Evolutionary conservation across 2,329 filamentous ascomycete genomes (phyloP).

Genomic region (Lachnellula subtilissima): DNA sequence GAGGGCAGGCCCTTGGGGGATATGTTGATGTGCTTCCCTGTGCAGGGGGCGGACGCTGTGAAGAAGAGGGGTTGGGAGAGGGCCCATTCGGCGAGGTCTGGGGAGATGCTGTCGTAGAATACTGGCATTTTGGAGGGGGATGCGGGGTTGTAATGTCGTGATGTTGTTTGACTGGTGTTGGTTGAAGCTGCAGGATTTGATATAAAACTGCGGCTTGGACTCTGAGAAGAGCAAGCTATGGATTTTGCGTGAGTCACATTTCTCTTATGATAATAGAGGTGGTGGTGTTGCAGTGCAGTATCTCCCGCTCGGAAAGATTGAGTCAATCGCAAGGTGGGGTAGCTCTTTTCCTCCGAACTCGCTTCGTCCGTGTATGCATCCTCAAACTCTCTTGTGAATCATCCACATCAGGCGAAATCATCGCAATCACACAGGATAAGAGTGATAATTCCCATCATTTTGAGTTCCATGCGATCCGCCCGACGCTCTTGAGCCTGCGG

Average conservation of each 20-base stretch:
- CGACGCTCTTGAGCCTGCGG: neutral
- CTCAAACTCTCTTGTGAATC: neutral
- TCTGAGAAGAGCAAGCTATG: neutral
- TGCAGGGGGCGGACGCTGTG: slow-evolving; percentile 65
- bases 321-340: neutral
- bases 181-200: neutral
- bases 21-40: slow-evolving; percentile 66
- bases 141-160: neutral
- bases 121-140: slow-evolving; percentile 45
- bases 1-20: slow-evolving; percentile 70
- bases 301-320: neutral
- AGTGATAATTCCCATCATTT: slow-evolving; percentile 28
- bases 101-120: slow-evolving; percentile 51
- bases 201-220: neutral
- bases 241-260: too few species aligned
- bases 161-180: neutral
- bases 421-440: slow-evolving; percentile 7
- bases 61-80: slow-evolving; percentile 69
- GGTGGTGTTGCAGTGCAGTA: neutral
- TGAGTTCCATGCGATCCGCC: neutral
- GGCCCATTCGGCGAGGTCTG: slow-evolving; percentile 58
- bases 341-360: neutral
- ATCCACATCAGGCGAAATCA: neutral
- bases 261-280: neutral
- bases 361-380: neutral